These are phyloP conservation scores for Anisodus tanguticus DNA, from an alignment of 257 asterid species.

Conservation along the genomic window DNA sequence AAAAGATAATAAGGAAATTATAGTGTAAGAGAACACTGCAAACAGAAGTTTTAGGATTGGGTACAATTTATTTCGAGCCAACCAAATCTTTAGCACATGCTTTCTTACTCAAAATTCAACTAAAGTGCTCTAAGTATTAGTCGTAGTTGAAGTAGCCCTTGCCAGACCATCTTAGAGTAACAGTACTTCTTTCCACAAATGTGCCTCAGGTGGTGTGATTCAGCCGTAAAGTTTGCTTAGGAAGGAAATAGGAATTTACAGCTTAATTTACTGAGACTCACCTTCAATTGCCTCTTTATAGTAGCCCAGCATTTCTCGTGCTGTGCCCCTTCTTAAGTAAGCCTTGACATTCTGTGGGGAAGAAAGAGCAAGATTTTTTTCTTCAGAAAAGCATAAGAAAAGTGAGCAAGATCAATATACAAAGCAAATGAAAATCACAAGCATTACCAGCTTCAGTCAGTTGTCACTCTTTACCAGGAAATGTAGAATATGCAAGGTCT, in stretches of 20 bases:
- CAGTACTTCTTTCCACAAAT: background rate
- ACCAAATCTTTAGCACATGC: background rate
- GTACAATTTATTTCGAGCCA: background rate
- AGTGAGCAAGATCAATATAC: background rate
- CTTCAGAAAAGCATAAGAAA: conserved; percentile 23
- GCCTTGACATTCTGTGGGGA: conserved; percentile 77
- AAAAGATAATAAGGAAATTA: conserved; percentile 22
- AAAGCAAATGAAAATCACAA: conserved; percentile 2
- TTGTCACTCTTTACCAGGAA: background rate
- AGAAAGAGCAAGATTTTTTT: conserved; percentile 28
- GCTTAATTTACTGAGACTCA: conserved; percentile 34
- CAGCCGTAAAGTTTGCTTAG: background rate
- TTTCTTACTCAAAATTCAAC: background rate
- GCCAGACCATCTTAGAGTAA: background rate
- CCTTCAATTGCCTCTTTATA: conserved; percentile 85
- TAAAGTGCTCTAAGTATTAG: background rate
- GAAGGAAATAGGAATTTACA: conserved; percentile 18
- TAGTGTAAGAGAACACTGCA: background rate
- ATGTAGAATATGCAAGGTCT: background rate
- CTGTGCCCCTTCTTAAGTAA: conserved; percentile 83
- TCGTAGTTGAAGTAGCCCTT: background rate
- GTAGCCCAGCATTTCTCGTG: conserved; percentile 90
- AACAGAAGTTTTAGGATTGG: background rate
- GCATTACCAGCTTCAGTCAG: background rate
- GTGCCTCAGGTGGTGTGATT: background rate